Conservation (phyloP, 1,139 yeast genomes). For the Kodamaea derodonti region DNA sequence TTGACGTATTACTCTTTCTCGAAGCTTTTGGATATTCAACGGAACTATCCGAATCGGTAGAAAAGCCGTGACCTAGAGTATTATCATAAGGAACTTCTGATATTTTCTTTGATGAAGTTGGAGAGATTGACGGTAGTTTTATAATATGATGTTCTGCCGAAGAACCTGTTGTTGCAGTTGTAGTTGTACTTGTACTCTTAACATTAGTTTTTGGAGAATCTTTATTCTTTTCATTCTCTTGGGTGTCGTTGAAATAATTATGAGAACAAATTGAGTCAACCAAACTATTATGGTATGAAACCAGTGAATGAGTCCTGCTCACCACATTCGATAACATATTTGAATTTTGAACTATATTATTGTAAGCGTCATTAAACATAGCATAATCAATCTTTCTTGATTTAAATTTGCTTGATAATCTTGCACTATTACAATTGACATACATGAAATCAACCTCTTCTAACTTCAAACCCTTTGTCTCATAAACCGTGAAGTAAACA, state of each 20-base stretch:
- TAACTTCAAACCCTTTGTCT: conserved; percentile 44
- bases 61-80: neutral
- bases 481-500: conserved; percentile 40
- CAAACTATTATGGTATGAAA: neutral
- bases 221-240: neutral
- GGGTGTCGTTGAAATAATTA: neutral
- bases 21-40: neutral
- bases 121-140: neutral
- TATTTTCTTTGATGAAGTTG: neutral
- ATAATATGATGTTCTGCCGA: too few species aligned
- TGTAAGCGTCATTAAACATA: conserved; percentile 11
- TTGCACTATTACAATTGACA: conserved; percentile 42
- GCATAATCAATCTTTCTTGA: conserved; percentile 35
- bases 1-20: neutral
- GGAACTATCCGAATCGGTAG: neutral
- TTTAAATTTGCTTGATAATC: conserved; percentile 37
- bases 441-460: conserved; percentile 43
- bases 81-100: neutral
- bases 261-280: neutral
- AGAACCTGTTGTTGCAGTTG: neutral
- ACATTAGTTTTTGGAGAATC: neutral
- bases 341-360: conserved; percentile 1
- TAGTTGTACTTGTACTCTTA: neutral
- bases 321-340: neutral
- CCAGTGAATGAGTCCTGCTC: conserved; percentile 13